Conservation (phyloP, 163 green algal species). For the Trebouxia gelatinosa region DNA sequence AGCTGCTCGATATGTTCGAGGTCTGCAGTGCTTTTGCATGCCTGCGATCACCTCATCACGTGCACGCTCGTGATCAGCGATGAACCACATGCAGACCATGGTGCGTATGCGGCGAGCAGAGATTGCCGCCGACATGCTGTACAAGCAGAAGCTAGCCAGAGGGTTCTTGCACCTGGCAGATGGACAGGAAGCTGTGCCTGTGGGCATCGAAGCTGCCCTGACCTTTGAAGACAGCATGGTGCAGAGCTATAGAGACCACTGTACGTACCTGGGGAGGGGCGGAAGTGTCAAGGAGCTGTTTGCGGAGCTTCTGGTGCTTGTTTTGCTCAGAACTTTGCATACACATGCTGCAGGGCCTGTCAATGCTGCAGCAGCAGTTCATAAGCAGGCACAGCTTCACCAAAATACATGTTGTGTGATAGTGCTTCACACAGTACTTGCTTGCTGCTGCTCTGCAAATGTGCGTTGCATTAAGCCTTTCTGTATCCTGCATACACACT, state of each 20-base stretch:
- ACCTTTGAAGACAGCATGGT: slow-evolving; percentile 88
- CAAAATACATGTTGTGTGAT: too few relatives aligned
- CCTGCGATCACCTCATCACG: too few relatives aligned
- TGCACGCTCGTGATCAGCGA: too few relatives aligned
- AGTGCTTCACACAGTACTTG: too few relatives aligned
- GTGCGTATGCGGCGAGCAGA: slow-evolving; percentile 86
- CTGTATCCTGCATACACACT: neutral
- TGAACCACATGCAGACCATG: slow-evolving; percentile 55
- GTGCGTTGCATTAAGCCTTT: too few relatives aligned
- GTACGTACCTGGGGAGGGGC: slow-evolving; percentile 64
- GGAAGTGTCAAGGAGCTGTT: slow-evolving; percentile 84
- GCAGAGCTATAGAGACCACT: slow-evolving; percentile 97
- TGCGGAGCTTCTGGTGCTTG: slow-evolving; percentile 31
- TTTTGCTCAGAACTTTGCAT: too few relatives aligned
- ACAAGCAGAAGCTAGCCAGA: slow-evolving; percentile 98
- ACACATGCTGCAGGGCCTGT: too few relatives aligned
- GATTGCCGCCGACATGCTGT: slow-evolving; percentile 93
- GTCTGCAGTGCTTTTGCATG: too few relatives aligned
- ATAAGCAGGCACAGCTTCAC: too few relatives aligned
- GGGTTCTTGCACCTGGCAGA: slow-evolving; percentile 97
- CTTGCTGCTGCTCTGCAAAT: too few relatives aligned
- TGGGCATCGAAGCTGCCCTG: slow-evolving; percentile 74
- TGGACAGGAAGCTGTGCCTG: slow-evolving; percentile 80
- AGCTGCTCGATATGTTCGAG: slow-evolving; percentile 70
- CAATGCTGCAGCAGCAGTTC: too few relatives aligned